These are phyloP conservation scores for Talaromyces borbonicus DNA, from an alignment of 495 filamentous ascomycete genomes.

Conservation along the genomic window DNA sequence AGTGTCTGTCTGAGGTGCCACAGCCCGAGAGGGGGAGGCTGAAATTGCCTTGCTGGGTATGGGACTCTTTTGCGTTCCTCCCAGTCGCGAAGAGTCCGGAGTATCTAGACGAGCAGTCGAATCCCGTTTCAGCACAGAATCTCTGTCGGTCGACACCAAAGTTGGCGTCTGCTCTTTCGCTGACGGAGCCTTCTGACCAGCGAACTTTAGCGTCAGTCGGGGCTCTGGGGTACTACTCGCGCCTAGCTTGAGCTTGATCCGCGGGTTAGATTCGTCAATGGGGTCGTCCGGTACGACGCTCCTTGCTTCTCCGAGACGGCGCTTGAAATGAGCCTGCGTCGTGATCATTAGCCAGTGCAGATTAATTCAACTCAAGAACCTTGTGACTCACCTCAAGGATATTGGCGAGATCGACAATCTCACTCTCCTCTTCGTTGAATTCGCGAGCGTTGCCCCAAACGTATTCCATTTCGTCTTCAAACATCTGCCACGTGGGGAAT, in stretches of 20 bases:
- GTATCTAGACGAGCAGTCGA: conserved; percentile 9
- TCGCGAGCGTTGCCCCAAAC: conserved; percentile 80
- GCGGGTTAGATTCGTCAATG: conserved; percentile 22
- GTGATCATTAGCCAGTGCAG: conserved; percentile 21
- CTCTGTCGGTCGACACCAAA: conserved; percentile 39
- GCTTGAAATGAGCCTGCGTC: conserved; percentile 50
- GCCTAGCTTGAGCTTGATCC: conserved; percentile 61
- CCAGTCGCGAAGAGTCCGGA: conserved; percentile 10
- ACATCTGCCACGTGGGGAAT: conserved; percentile 67
- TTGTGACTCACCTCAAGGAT: conserved; percentile 56
- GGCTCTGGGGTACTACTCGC: conserved; percentile 44
- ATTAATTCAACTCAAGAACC: no score
- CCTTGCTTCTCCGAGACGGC: conserved; percentile 59
- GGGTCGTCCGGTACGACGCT: conserved; percentile 54
- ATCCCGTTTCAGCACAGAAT: conserved; percentile 37
- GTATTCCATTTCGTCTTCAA: conserved; percentile 65
- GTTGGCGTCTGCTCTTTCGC: conserved; percentile 21
- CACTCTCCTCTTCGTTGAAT: conserved; percentile 84
- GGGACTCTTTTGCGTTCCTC: conserved; percentile 5
- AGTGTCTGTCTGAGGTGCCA: conserved; percentile 3
- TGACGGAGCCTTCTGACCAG: conserved; percentile 25
- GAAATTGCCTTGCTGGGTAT: conserved; percentile 3
- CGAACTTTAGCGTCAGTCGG: conserved; percentile 31
- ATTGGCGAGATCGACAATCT: conserved; percentile 59
- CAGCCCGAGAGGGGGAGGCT: conserved; percentile 15